A percentile compares a stretch with the other conserved stretches of the same genome.
Evolutionary conservation across 2,329 filamentous ascomycete genomes (phyloP).

Genomic region (Huntiella abstrusa): DNA sequence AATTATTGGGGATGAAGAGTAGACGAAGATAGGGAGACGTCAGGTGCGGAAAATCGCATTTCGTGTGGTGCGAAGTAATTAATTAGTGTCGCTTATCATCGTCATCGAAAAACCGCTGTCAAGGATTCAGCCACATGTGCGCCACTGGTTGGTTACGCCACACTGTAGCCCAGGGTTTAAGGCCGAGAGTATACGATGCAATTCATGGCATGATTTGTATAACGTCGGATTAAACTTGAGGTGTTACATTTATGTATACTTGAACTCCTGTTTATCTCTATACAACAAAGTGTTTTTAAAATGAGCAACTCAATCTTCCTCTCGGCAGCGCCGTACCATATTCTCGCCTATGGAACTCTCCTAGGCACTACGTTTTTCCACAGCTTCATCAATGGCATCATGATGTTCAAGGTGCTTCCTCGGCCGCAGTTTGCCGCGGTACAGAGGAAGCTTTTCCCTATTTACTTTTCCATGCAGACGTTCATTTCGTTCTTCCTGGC

Average conservation of each 20-base stretch:
- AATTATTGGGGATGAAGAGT: neutral
- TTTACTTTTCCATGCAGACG: conserved; percentile 77
- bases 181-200: too few species aligned
- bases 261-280: neutral
- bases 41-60: neutral
- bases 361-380: conserved; percentile 79
- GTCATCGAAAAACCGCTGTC: conserved; percentile 7
- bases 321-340: conserved; percentile 54
- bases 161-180: neutral
- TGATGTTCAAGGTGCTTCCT: conserved; percentile 59
- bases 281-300: neutral
- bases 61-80: neutral
- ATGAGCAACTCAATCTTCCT: conserved; percentile 27
- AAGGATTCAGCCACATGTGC: conserved; percentile 3
- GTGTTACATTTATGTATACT: too few species aligned
- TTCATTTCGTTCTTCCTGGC: conserved; percentile 53
- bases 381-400: conserved; percentile 55
- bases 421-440: conserved; percentile 65
- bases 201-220: too few species aligned
- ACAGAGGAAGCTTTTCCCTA: conserved; percentile 64
- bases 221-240: too few species aligned
- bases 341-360: conserved; percentile 68
- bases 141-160: neutral
- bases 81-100: conserved; percentile 4
- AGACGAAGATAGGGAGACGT: neutral